These are phyloP conservation scores for Saccharomycodes ludwigii DNA, from an alignment of 805 yeast species.

Conservation along the genomic window DNA sequence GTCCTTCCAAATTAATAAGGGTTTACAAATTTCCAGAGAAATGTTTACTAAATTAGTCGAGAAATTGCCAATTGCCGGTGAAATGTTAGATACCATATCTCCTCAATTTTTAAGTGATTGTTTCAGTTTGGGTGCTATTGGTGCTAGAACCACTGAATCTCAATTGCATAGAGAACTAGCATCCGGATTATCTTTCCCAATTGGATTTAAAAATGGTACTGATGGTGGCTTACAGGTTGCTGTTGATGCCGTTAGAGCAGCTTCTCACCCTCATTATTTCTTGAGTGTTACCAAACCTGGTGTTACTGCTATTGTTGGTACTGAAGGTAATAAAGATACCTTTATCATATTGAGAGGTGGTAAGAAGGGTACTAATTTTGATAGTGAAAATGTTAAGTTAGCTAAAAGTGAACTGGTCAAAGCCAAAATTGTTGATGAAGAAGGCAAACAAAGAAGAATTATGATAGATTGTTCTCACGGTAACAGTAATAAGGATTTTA, in stretches of 20 bases:
- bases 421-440: constrained; percentile 34
- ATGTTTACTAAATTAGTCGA: constrained; percentile 72
- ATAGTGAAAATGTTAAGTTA: constrained; percentile 58
- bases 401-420: constrained; percentile 56
- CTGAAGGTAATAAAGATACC: constrained; percentile 90
- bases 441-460: constrained; percentile 31
- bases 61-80: constrained; percentile 89
- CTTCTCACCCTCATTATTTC: constrained; percentile 86
- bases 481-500: constrained; percentile 86
- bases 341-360: constrained; percentile 96
- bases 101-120: constrained; percentile 92
- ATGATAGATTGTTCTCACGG: constrained; percentile 99
- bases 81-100: constrained; percentile 95
- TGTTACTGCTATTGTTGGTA: constrained; percentile 89
- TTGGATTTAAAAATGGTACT: constrained; percentile 97
- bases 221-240: constrained; percentile 92
- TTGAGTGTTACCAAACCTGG: constrained; percentile 97
- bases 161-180: constrained; percentile 96
- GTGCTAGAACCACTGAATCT: constrained; percentile 98
- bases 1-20: constrained; percentile 89
- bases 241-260: constrained; percentile 86
- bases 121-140: constrained; percentile 92
- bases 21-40: constrained; percentile 76
- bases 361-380: constrained; percentile 86
- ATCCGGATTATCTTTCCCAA: constrained; percentile 96